These are phyloP conservation scores for Kazachstania bromeliacearum DNA, from an alignment of 805 yeast species.

Conservation along the genomic window DNA sequence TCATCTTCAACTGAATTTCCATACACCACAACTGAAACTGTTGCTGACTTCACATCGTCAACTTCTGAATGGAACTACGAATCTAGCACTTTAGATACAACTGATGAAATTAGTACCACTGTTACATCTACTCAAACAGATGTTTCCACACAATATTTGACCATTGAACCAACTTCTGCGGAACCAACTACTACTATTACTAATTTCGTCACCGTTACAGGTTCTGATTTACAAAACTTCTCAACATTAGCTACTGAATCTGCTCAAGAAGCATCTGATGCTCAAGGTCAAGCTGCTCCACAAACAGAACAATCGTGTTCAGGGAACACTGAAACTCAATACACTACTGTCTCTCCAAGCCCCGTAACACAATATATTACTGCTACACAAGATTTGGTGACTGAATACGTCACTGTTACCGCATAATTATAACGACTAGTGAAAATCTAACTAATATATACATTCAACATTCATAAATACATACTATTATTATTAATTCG, in stretches of 20 bases:
- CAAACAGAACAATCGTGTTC: conserved; percentile 2
- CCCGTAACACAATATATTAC: conserved; percentile 14
- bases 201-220: conserved; percentile 4
- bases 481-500: too few species aligned
- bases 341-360: conserved; percentile 14
- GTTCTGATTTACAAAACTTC: conserved; percentile 1
- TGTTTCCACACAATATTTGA: too few species aligned
- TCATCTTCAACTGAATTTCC: background rate
- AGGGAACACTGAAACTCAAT: conserved; percentile 4
- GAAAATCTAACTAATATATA: too few species aligned
- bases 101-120: background rate
- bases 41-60: conserved; percentile 3
- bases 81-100: background rate
- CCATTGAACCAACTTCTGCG: background rate
- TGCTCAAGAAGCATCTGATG: background rate
- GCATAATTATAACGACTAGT: too few species aligned
- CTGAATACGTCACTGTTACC: conserved; percentile 5
- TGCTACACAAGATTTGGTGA: conserved; percentile 6
- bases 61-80: too few species aligned
- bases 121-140: conserved; percentile 1
- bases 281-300: background rate
- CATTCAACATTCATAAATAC: too few species aligned
- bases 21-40: conserved; percentile 1
- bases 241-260: background rate
- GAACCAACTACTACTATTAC: conserved; percentile 7